Base-by-base conservation (phyloP, 2,329 filamentous ascomycete species). In the Colletotrichum endophyticum region DNA sequence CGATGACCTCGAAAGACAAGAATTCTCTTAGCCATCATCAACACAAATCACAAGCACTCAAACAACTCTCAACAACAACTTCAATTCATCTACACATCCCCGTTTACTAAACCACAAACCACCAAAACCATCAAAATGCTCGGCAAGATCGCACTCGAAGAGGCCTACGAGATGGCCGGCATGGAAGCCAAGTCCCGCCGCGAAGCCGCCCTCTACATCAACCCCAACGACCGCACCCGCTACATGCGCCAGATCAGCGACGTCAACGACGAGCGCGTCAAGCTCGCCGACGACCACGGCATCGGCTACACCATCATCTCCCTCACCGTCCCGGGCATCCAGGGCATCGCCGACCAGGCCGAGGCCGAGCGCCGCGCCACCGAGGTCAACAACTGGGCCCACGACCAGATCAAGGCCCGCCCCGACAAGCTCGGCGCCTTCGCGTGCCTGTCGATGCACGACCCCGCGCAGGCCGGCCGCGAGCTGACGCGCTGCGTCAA, bases 71-170 rank as follows among this genome's bases (percentile, higher is more conserved):
- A 39, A 15, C 19, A 13, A 25, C 57, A 34, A 22, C 9, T n/a
- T 9, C 28, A n/a, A 25, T 19, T 15, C 32, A 28, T 30, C 16
- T 25, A 61, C 27, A n/a, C 11, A 28, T 13, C 25, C n/a, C 16
- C 16, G 15, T 28, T 9, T 8, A 34, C 28, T 22, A 0, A 68
- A 32, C 28, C 27, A 67, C 64, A 44, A 8, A 30, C 8, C 22
- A 9, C 28, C 28, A 5, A 64, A 66, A 19, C 32, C 49, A 39
- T 19, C 63, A 63, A 49, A 64, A 92, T 92, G 90, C 83, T 88
- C 15, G 91, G 92, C 76, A 93, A 93, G 78, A 87, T 93, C 74
- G 89, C 89, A 15, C 85, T 93, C 27, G 91, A 93, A 81, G 91
- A 93, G 83, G 91, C 91, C 16, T 93, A 92, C 78, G 89, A 89